Evolutionary conservation across 129 eudicot genomes (phyloP), one percentile per base, ranked within the genome.

Genomic region (Smallanthus sonchifolius): DNA sequence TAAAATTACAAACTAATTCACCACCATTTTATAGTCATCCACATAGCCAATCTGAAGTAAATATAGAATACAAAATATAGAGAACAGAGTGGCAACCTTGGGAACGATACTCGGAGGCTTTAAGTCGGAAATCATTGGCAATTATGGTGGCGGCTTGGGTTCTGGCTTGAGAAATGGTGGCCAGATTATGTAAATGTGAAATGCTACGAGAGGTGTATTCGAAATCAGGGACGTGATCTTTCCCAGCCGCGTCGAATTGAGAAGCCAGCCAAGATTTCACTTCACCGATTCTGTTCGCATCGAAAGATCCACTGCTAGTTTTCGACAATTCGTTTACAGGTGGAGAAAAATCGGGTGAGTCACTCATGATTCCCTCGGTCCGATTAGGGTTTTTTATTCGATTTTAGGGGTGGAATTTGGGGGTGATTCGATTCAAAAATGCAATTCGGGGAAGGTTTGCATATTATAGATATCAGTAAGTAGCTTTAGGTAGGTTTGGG

Each of bases 101-200:
- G n/a, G 98, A 73, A 2, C 96, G 92, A 77, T 90, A 94, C 45
- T 94, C 98, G 1, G 87, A 71, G 35, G 97, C 93, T 80, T 94
- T 94, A 14, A 81, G 92, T 17, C 97, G 97, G 42, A 90, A 94
- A 83, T 94, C 98, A 74, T 82, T 86, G 61, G 93, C 91, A 0
- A 94, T 93, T 42, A 94, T 94, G 20, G 84, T 70, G 65, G 97
- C 90, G 79, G 97, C 96, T 75, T 94, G 93, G n/a, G 97, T 94
- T 68, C 85, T 90, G 82, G 97, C 87, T 82, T 90, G 96, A 17
- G 97, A 90, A 35, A 86, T 66, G 7, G 96, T 84, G 67, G 91
- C 96, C 51, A 94, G 75, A 60, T 80, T 86, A 80, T 90, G 97
- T 39, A 94, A 76, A 86, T 94, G 82, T 4, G 88, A 77, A 67